Evolutionary conservation across 2,329 filamentous ascomycete genomes (phyloP), one percentile per base, ranked within the genome.

Genomic region (Penicillium palitans): DNA sequence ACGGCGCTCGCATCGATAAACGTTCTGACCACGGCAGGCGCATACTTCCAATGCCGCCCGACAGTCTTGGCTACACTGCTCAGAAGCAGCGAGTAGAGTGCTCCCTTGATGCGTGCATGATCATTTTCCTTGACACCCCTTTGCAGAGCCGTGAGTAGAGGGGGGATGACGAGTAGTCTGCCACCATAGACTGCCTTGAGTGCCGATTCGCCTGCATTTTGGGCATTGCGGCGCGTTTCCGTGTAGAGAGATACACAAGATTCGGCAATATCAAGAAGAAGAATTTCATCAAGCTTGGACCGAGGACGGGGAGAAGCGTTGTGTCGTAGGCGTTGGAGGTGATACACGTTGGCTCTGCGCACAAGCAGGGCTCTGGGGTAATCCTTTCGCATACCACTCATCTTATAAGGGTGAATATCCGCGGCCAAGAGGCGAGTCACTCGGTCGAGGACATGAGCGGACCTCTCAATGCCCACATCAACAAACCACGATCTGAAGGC

Each of bases 401-500:
- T 90, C 76, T 96, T 97, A 81, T 97, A 99, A 0, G 93, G 90
- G 25, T 91, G 87, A 60, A 93, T 89, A 68, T 99, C 95, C 6
- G 91, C 88, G 67, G 88, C 87, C 71, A 97, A 89, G 1, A 99
- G 83, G 53, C 92, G 86, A 5, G 90, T 86, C 15, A 98, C 88
- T 21, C 95, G 84, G 72, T 99, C 95, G 10, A 98, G 81, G 2
- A 96, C 90, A 72, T 97, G 95, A 0, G 95, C 93, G 19, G 93
- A 97, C 59, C 93, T 85, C 76, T 99, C 95, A 60, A 97, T 96
- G 19, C 96, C 95, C 41, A 99, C 93, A 69, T 99, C 95, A 1
- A 96, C 92, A 68, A 99, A 98, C 92, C 93, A 99, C 9, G 91
- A 95, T 44, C 91, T 84, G 73, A 97, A 99, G 1, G 93, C 91